Percentiles rank a stretch among this genome's conserved stretches.
phyloP scores from a whole-genome alignment of 2,329 filamentous ascomycete species.

The Aspergillus pseudotamarii region DNA sequence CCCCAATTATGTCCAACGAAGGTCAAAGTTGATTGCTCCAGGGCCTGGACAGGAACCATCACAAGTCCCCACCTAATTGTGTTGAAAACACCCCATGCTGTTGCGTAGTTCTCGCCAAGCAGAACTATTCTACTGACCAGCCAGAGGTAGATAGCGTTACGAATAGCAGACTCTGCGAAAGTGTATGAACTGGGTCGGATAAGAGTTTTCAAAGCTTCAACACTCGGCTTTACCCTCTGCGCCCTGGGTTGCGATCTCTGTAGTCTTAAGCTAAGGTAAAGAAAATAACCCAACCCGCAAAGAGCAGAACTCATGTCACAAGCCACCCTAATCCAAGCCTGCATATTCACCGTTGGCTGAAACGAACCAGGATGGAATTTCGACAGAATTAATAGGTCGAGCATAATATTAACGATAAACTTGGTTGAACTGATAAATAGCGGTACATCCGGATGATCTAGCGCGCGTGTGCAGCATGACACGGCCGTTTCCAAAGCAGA shows the following conservation, averaged over 20 bases:
- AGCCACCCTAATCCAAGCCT: conserved; percentile 64
- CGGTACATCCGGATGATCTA: conserved; percentile 71
- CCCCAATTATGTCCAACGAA: conserved; percentile 72
- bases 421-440: conserved; percentile 66
- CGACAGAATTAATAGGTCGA: conserved; percentile 69
- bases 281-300: conserved; percentile 63
- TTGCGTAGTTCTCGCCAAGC: conserved; percentile 67
- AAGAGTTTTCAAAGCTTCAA: conserved; percentile 53
- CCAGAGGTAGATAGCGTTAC: conserved; percentile 73
- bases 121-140: conserved; percentile 66
- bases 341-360: conserved; percentile 63
- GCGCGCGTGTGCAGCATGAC: conserved; percentile 61
- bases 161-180: conserved; percentile 65
- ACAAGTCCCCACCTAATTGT: conserved; percentile 74
- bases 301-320: conserved; percentile 62
- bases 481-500: conserved; percentile 67
- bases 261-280: conserved; percentile 28
- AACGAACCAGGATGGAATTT: conserved; percentile 61
- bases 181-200: conserved; percentile 61
- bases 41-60: conserved; percentile 70
- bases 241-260: background rate
- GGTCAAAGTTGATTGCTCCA: conserved; percentile 66
- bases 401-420: conserved; percentile 66
- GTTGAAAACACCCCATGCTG: conserved; percentile 73
- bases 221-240: background rate